A percentile compares a stretch with the other conserved stretches of the same genome.
phyloP scores from a whole-genome alignment of 2,329 filamentous ascomycete species.

The Scedosporium aurantiacum region DNA sequence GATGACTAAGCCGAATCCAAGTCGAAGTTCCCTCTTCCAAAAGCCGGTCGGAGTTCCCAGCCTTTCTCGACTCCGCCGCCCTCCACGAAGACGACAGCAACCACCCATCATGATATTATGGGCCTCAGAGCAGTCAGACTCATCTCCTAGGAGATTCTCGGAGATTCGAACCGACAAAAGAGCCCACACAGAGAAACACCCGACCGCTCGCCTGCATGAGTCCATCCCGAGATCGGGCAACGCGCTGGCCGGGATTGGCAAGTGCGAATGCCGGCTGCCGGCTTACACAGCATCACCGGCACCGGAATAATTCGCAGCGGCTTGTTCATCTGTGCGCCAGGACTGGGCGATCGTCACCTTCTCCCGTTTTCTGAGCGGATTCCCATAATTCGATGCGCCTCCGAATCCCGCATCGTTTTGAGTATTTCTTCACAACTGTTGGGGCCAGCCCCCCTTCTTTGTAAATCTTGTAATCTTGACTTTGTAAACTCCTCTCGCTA shows the following conservation, averaged over 20 bases:
- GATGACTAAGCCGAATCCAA: not conserved
- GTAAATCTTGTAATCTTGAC: not conserved
- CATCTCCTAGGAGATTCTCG: not conserved
- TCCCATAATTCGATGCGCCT: not conserved
- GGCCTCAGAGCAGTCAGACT: too few species aligned
- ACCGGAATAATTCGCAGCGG: not conserved
- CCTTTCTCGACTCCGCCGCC: too few species aligned
- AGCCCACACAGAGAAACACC: not conserved
- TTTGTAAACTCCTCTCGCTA: not conserved
- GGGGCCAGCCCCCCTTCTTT: not conserved
- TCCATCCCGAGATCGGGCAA: not conserved
- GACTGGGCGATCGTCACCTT: not conserved
- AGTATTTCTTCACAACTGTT: not conserved
- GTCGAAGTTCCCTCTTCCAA: not conserved
- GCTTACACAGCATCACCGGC: not conserved
- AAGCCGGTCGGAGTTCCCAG: too few species aligned
- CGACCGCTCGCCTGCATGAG: not conserved
- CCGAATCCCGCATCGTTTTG: not conserved
- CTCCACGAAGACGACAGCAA: too few species aligned
- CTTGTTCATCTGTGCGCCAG: not conserved
- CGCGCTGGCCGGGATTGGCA: not conserved
- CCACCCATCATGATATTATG: too few species aligned
- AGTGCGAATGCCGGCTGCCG: not conserved
- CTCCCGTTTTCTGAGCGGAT: not conserved
- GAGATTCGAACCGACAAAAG: not conserved